Base-by-base conservation (phyloP, 495 filamentous ascomycete species). In the Lasiosphaeria ovina region DNA sequence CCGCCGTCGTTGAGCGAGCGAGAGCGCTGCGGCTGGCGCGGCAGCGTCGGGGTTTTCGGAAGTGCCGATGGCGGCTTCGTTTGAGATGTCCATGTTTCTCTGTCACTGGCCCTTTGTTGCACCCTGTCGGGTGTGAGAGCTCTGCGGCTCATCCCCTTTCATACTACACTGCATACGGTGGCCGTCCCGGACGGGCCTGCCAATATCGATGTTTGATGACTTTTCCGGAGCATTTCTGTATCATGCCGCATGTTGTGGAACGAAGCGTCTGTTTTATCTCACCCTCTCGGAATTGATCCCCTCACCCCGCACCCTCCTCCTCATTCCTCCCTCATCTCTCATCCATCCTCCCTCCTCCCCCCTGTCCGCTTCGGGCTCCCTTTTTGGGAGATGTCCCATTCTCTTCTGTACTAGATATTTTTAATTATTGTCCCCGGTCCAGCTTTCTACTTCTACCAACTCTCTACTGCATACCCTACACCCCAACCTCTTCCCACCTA, bases 41-140 rank as follows among this genome's bases (percentile, higher is more conserved):
- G 79, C 59, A 69, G 85, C 73, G 72, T 83, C 68, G 66, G 82
- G 67, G 70, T 86, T 76, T 72, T 86, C 76, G 70, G 70, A 11
- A 47, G 66, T 63, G 54, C 77, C 72, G 53, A 80, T 67, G 66
- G 83, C 74, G 65, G 71, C 4, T 75, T 76, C 53, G 60, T 76
- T 3, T 76, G 61, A 72, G 24, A 12, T 6, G 10, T 16, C 17
- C 5, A 48, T 8, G 38, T 42, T 42, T 8, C 7, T 9, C 7
- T 42, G 8, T 9, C 14, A 42, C 38, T 14, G 38, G 38, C 7
- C 38, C 38, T 42, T 42, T 42, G 38, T 42, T 12, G 38, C 38
- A 42, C 12, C 38, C 38, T 8, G 8, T 42, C 38, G 38, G 38
- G 12, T 12, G 8, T 42, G 38, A 42, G 38, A 12, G 32, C 17